Evolutionary conservation across 1,284 basidiomycete genomes (phyloP).

Genomic region (Cryptococcus wingfieldii): DNA sequence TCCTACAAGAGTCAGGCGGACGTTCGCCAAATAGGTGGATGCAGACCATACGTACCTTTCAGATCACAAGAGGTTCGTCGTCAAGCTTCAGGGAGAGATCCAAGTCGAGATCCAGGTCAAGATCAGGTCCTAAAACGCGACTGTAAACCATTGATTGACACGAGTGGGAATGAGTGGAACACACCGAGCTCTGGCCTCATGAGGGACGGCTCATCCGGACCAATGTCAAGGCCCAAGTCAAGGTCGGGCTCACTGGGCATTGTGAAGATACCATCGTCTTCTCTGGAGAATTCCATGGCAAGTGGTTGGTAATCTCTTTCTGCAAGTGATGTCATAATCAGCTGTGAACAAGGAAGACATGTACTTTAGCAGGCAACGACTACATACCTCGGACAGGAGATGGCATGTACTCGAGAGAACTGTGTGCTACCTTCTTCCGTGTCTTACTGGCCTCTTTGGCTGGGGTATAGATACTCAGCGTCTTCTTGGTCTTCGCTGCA

Average conservation of each 20-base stretch:
- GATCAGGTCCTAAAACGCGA: neutral
- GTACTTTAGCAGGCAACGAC: neutral
- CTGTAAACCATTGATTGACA: too few species aligned
- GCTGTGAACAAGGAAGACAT: neutral
- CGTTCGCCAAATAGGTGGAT: too few species aligned
- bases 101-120: neutral
- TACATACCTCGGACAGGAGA: slow-evolving; percentile 6
- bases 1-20: too few species aligned
- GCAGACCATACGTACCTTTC: too few species aligned
- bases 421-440: neutral
- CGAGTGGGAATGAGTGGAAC: too few species aligned
- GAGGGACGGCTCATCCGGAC: neutral
- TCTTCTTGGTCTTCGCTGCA: slow-evolving; percentile 5
- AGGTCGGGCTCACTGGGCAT: neutral
- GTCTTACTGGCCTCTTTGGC: neutral
- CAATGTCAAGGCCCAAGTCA: neutral
- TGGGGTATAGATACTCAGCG: slow-evolving; percentile 18
- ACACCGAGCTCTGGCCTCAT: neutral
- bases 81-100: slow-evolving; percentile 2
- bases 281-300: neutral
- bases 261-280: neutral
- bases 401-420: slow-evolving; percentile 16
- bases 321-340: neutral
- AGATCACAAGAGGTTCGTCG: neutral
- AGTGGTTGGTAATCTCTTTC: neutral